Evolutionary conservation across 108 stramenopile genomes (phyloP), one percentile per base, ranked within the genome.

Genomic region (Cylindrotheca fusiformis): DNA sequence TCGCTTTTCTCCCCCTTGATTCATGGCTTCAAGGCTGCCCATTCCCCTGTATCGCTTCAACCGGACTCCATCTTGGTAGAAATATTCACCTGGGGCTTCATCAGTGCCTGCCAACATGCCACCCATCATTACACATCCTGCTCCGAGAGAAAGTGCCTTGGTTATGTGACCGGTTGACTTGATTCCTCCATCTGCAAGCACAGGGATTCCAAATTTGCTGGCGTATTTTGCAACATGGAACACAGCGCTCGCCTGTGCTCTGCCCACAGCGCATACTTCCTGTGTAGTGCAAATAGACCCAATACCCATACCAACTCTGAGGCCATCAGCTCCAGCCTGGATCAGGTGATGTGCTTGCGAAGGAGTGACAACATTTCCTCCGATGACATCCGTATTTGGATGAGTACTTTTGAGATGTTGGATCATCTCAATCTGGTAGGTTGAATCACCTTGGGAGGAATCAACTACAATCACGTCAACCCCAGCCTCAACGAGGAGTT

Each of bases 251-350:
- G 96, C 98, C 76, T 99, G 98, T 6, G 99, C 97, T 60, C 99
- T 93, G 3, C 99, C 99, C 20, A 97, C 97, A 14, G 99, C 99
- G 71, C 98, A 95, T 20, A 99, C 97, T 83, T 99, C 99, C 74
- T 99, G 99, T 3, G 99, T 99, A 32, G 99, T 99, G 67, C 99
- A 99, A 60, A 99, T 99, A 46, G 94, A 96, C 55, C 99, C 99
- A 33, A 97, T 95, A 45, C 99, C 99, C 99, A 99, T 99, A 51
- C 99, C 99, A 17, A 99, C 97, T n/a, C 99, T 89, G 22, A 99
- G 82, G 31, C 97, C 99, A 74, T 99, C 98, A n/a, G 94, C 99
- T 28, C 99, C 99, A 48, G 98, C 97, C 63, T 95, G 76, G 72
- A 99, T 99, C 54, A 99, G 82, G 69, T 96, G 94, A 26, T 89